These are phyloP conservation scores for Tetracentron sinense DNA, from an alignment of 164 flowering plant species.

Conservation along the genomic window DNA sequence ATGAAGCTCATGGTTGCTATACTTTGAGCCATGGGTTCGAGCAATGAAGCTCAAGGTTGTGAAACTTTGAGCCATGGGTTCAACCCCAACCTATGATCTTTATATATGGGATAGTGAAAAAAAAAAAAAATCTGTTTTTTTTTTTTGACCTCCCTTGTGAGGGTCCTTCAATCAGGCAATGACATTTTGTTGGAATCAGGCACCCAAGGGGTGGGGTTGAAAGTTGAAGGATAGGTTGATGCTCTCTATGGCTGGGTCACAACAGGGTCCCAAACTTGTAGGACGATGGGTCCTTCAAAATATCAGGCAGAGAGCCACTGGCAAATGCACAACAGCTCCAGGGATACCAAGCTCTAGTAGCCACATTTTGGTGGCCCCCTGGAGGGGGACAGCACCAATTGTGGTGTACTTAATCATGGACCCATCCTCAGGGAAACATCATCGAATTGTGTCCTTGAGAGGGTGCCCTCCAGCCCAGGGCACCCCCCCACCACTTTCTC, in stretches of 20 bases:
- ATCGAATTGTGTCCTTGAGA: too few species aligned
- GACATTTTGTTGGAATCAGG: background rate
- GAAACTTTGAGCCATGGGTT: too few species aligned
- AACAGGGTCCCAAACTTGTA: background rate
- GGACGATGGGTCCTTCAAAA: conserved; percentile 4
- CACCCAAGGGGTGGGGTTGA: background rate
- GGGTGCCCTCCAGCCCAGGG: too few species aligned
- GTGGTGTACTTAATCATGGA: conserved; percentile 17
- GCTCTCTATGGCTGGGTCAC: background rate
- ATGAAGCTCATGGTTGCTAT: too few species aligned
- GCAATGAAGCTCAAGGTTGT: too few species aligned
- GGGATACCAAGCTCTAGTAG: conserved; percentile 5
- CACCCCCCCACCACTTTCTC: too few species aligned
- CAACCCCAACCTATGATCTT: too few species aligned
- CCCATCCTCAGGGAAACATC: too few species aligned
- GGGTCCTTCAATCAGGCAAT: background rate
- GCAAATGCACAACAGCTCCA: background rate
- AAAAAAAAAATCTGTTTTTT: background rate
- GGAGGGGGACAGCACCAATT: conserved; percentile 2
- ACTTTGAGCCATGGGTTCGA: too few species aligned
- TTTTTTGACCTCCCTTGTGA: background rate
- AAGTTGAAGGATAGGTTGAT: background rate
- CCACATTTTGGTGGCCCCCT: conserved; percentile 15
- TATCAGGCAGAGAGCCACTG: conserved; percentile 5
- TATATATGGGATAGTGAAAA: too few species aligned